phyloP scores from a whole-genome alignment of 805 yeast species.

The Kodamaea jinghongensis region DNA sequence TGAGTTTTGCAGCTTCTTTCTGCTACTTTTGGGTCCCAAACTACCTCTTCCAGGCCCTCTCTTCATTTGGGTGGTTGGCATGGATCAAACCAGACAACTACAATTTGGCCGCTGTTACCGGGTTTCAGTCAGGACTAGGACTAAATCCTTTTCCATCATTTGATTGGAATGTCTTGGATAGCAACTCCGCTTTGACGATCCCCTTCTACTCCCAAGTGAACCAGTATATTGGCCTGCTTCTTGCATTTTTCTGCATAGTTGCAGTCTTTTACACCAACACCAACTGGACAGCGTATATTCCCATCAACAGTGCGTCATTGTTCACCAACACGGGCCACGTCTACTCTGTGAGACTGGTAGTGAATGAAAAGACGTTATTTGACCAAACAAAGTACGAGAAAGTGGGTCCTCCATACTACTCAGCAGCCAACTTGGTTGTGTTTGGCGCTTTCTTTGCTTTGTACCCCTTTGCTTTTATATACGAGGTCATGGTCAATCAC shows the following conservation, averaged over 20 bases:
- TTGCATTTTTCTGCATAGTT: conserved; percentile 23
- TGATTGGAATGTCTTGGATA: conserved; percentile 25
- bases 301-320: conserved; percentile 21
- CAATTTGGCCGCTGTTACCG: conserved; percentile 25
- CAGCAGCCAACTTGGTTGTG: conserved; percentile 21
- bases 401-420: conserved; percentile 22
- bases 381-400: conserved; percentile 17
- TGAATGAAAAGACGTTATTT: conserved; percentile 9
- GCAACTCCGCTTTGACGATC: conserved; percentile 15
- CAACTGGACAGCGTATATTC: conserved; percentile 30
- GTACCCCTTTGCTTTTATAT: conserved; percentile 24
- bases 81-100: conserved; percentile 29
- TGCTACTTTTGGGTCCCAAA: conserved; percentile 30
- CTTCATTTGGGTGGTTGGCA: conserved; percentile 29
- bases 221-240: conserved; percentile 22
- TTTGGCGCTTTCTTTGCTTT: conserved; percentile 24
- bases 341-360: conserved; percentile 16
- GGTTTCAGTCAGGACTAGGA: conserved; percentile 25
- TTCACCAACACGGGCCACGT: conserved; percentile 24
- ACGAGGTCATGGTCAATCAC: conserved; percentile 17
- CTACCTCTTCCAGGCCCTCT: conserved; percentile 24
- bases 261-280: conserved; percentile 28
- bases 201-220: conserved; percentile 27
- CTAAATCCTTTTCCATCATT: conserved; percentile 30
- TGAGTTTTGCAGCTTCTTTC: conserved; percentile 18